A percentile compares a stretch with the other conserved stretches of the same genome.
Conservation (phyloP, 495 filamentous ascomycete genomes). For the Pyrenopolyporus hunteri region DNA sequence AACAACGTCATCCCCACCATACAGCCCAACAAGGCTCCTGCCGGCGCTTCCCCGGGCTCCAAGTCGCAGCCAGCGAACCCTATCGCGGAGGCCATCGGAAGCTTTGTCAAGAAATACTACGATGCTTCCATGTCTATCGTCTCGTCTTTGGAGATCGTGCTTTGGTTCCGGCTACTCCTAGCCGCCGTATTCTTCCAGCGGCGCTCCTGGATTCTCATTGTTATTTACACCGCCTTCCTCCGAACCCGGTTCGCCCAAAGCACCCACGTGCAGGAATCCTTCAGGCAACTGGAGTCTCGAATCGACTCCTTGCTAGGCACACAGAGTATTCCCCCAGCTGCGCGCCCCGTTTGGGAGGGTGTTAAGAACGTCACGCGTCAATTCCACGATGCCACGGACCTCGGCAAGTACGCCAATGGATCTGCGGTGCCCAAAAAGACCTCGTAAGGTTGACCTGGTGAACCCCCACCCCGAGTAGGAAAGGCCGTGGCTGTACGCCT, state of each 20-base stretch:
- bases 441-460: constrained; percentile 38
- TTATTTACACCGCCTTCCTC: constrained; percentile 89
- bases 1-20: constrained; percentile 72
- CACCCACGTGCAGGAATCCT: constrained; percentile 82
- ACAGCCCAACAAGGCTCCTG: constrained; percentile 53
- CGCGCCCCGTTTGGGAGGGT: constrained; percentile 79
- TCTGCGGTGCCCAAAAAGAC: constrained; percentile 60
- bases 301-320: constrained; percentile 82
- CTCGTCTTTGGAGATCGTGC: constrained; percentile 72
- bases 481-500: constrained; percentile 24
- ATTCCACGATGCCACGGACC: constrained; percentile 79
- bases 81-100: constrained; percentile 79
- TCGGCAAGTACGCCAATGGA: constrained; percentile 69
- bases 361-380: constrained; percentile 76
- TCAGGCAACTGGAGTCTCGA: constrained; percentile 72
- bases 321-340: constrained; percentile 85
- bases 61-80: constrained; percentile 69
- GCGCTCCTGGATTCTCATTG: constrained; percentile 85
- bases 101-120: constrained; percentile 97
- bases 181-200: constrained; percentile 83
- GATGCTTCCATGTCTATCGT: constrained; percentile 87
- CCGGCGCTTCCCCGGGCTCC: constrained; percentile 63
- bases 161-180: constrained; percentile 82
- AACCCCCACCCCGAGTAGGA: constrained; percentile 3
- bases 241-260: constrained; percentile 90